These are phyloP conservation scores for Oryza rufipogon DNA, from an alignment of 176 grass and related monocot species.

Conservation along the genomic window DNA sequence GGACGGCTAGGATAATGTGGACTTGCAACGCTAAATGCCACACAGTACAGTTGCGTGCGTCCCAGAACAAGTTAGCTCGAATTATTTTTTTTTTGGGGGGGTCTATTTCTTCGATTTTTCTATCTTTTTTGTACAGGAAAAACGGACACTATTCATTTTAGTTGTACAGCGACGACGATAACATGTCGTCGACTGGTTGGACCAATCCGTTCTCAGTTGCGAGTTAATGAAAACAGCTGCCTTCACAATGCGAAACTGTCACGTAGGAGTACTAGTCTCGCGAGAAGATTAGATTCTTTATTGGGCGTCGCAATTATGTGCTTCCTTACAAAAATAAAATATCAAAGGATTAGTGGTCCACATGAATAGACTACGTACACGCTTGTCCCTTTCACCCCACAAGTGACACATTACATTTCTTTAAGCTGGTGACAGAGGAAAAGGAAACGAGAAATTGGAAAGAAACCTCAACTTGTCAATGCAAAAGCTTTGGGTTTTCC, in stretches of 20 bases:
- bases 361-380: constrained; percentile 64
- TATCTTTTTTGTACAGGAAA: background rate
- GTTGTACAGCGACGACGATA: constrained; percentile 23
- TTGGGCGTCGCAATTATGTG: constrained; percentile 46
- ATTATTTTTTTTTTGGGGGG: too few species aligned
- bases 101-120: background rate
- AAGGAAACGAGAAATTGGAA: background rate
- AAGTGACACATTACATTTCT: constrained; percentile 33
- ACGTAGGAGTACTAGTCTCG: constrained; percentile 14
- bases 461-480: constrained; percentile 31
- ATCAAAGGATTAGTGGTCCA: constrained; percentile 38
- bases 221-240: constrained; percentile 42
- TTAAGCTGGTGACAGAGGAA: constrained; percentile 17
- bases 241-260: constrained; percentile 51
- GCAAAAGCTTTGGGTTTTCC: constrained; percentile 34
- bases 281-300: constrained; percentile 63
- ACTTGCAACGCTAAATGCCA: constrained; percentile 34
- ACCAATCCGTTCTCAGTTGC: constrained; percentile 39
- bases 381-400: constrained; percentile 49
- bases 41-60: constrained; percentile 51
- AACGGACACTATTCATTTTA: background rate
- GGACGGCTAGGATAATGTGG: constrained; percentile 28
- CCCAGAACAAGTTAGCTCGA: constrained; percentile 28
- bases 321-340: constrained; percentile 39
- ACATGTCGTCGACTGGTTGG: constrained; percentile 46